Base-by-base conservation (phyloP, 2,329 filamentous ascomycete species). In the Uncinocarpus reesii region DNA sequence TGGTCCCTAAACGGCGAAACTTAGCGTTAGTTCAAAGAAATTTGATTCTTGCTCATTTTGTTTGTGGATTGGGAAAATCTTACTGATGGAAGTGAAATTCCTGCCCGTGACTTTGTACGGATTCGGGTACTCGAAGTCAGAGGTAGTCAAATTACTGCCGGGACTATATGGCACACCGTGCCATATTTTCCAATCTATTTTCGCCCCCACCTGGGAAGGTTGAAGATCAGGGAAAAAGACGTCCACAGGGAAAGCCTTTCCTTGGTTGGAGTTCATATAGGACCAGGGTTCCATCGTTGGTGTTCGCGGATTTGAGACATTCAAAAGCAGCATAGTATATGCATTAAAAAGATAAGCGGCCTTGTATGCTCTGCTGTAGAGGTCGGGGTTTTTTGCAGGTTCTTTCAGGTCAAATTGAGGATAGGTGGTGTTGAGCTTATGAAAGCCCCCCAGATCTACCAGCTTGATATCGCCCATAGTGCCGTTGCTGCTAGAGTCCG, bases 391-490 rank as follows among this genome's bases (percentile, higher is more conserved):
- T 1, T 52, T 50, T 42, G 69, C 66, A 1, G 61, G 49, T 35
- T 69, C 57, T 0, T 56, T 49, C 8, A 57, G 46, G 29, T 67
- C 56, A 26, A 59, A 57, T 0, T 51, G 10, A 0, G 69, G 69
- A 32, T 63, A 65, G 3, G 59, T 60, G 0, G 49, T 55, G 49
- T 64, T 63, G 3, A 73, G 42, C 21, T 69, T 59, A 3, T 58
- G 56, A 47, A 74, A 73, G 0, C 71, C 72, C 1, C 71, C 71
- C 1, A 60, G 61, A 50, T 74, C 71, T 0, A 61, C 65, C 5
- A 74, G 54, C 3, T 59, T 54, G 7, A 71, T 43, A 10, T 63
- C 49, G 2, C 34, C 37, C 0, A 54, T 23, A 16, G 16, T 50
- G 7, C 2, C 13, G 5, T 56, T 37, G 5, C 32, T 38, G 1